A percentile compares a stretch with the other conserved stretches of the same genome.
These are phyloP conservation scores for Metschnikowia sp. DNA, from an alignment of 805 yeast genomes.

Conservation along the genomic window DNA sequence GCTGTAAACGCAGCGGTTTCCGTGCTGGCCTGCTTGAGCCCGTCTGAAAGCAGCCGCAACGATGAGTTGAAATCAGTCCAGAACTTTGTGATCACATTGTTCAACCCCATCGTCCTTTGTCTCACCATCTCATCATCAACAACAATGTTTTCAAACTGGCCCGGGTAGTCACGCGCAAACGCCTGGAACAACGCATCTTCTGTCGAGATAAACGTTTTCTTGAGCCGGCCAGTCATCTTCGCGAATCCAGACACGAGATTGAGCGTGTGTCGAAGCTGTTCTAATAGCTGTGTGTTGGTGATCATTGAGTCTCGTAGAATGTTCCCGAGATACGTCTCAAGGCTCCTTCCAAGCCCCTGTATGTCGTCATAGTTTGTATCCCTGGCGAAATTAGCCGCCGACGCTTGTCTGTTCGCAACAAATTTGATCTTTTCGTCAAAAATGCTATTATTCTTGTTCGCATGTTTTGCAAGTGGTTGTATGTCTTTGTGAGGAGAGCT, in stretches of 20 bases:
- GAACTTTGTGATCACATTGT: constrained; percentile 17
- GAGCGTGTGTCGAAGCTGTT: constrained; percentile 43
- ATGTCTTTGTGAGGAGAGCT: constrained; percentile 9
- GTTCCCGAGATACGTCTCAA: constrained; percentile 59
- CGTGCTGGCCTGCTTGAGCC: constrained; percentile 10
- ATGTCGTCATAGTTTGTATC: constrained; percentile 6
- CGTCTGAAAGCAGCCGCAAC: constrained; percentile 9
- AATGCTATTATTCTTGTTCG: constrained; percentile 20
- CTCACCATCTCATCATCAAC: constrained; percentile 35
- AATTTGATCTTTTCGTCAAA: constrained; percentile 22
- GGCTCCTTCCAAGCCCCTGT: constrained; percentile 35
- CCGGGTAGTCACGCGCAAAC: constrained; percentile 24
- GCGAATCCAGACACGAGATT: constrained; percentile 47
- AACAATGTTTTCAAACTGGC: constrained; percentile 34
- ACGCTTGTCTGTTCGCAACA: constrained; percentile 5
- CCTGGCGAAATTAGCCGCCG: constrained; percentile 4
- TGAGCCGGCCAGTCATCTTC: constrained; percentile 47
- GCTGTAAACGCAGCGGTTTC: constrained; percentile 13
- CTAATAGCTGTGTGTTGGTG: constrained; percentile 54
- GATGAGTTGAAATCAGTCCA: constrained; percentile 16
- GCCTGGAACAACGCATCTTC: constrained; percentile 45
- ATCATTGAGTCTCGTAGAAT: constrained; percentile 64
- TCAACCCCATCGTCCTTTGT: constrained; percentile 12
- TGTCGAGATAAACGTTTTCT: constrained; percentile 50
- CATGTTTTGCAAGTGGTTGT: constrained; percentile 11